Base-by-base conservation (phyloP, 2,329 filamentous ascomycete genomes). In the Diaporthe eres region DNA sequence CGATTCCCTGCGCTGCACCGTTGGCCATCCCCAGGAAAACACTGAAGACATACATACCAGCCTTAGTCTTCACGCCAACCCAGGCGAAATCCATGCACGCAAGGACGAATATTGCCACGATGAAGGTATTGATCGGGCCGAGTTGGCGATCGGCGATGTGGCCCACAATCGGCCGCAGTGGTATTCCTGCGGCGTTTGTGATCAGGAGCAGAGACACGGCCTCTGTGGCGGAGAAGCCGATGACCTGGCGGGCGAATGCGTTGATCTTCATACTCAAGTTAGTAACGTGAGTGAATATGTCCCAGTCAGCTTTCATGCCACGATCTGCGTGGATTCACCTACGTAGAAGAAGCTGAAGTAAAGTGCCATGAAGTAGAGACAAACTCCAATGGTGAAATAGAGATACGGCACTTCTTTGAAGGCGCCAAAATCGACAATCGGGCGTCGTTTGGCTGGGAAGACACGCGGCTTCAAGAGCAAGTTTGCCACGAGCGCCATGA, bases 131-230 rank as follows among this genome's bases (percentile, higher is more conserved):
- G 65, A 92, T 83, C 0, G 89, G 86, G 0, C 91, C 91, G 3
- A 89, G 82, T 71, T 82, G 78, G 75, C 77, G 83, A 80, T 92
- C 90, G 0, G 90, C 90, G 8, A 92, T 79, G 76, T 86, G 87
- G 17, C 87, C 88, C 0, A 88, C 87, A 1, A 91, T 77, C 1
- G 90, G 81, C 0, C 91, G 89, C n/a, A 87, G 86, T 0, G 89
- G 80, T 4, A 92, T 85, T 1, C 90, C 90, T 22, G 91, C 83
- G 12, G 86, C 89, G 77, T 92, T 92, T 19, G 88, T 85, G 25
- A 92, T 86, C 61, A 93, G 84, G 1, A 93, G 85, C 2, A 92
- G 83, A 37, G 86, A 86, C 76, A 91, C 87, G 3, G 88, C 88
- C 8, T 88, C 85, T 7, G 84, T 83, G 47, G 89, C 86, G 22